A percentile compares a stretch with the other conserved stretches of the same genome.
Evolutionary conservation across 2,329 filamentous ascomycete genomes (phyloP).

Genomic region (Fusarium sp.): DNA sequence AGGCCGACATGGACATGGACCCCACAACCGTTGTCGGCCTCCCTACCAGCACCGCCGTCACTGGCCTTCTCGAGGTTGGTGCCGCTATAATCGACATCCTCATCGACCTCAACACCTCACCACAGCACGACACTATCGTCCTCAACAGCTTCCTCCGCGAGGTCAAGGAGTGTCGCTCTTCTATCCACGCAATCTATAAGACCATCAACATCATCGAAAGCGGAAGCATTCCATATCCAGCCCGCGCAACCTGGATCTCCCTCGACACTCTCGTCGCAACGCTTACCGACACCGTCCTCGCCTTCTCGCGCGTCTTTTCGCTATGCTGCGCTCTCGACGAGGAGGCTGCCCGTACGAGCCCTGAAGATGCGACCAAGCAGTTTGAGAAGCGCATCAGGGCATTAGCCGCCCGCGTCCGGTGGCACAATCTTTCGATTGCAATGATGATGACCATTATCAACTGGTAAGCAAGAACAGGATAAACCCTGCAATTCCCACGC

Average conservation of each 20-base stretch:
- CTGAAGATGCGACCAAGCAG: constrained; percentile 31
- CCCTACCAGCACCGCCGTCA: constrained; percentile 52
- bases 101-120: constrained; percentile 50
- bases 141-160: constrained; percentile 50
- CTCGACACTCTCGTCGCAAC: constrained; percentile 51
- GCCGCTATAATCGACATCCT: constrained; percentile 51
- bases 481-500: neutral
- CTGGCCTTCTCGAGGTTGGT: constrained; percentile 52
- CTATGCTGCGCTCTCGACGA: constrained; percentile 45
- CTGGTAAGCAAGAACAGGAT: constrained; percentile 46
- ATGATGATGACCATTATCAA: constrained; percentile 55
- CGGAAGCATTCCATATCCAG: constrained; percentile 49
- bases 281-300: constrained; percentile 52
- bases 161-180: constrained; percentile 53
- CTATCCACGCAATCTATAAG: constrained; percentile 52
- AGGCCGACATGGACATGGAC: constrained; percentile 35
- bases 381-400: constrained; percentile 45
- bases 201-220: constrained; percentile 50
- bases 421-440: constrained; percentile 54
- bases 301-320: constrained; percentile 50
- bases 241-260: constrained; percentile 51
- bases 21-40: constrained; percentile 40
- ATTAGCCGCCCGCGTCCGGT: constrained; percentile 50
- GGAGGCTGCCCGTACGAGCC: constrained; percentile 32
- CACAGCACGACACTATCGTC: constrained; percentile 43